Percentiles rank a stretch among this genome's conserved stretches.
Evolutionary conservation across 108 stramenopile genomes (phyloP).

Genomic region (Fragilaria crotonensis): DNA sequence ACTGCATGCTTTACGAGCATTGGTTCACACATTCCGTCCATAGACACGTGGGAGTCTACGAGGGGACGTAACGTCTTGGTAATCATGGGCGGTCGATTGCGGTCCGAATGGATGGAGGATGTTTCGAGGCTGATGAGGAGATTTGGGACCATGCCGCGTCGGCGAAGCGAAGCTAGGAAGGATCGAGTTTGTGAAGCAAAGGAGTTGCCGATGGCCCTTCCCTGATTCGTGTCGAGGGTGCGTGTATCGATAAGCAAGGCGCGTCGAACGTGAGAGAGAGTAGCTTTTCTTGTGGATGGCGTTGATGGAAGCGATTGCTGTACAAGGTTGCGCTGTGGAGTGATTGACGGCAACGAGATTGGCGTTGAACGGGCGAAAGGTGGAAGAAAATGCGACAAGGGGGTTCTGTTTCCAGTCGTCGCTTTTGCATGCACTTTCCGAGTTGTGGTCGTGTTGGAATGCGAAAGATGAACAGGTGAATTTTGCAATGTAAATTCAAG

Average conservation of each 20-base stretch:
- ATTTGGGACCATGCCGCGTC: not conserved
- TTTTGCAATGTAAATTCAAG: no score
- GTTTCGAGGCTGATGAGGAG: not conserved
- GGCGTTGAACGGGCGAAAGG: no score
- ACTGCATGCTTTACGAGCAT: not conserved
- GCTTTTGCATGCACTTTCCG: no score
- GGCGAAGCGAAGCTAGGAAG: slow-evolving; percentile 4
- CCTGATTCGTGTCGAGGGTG: slow-evolving; percentile 8
- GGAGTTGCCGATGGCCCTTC: slow-evolving; percentile 1
- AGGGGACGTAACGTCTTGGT: not conserved
- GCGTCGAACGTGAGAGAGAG: not conserved
- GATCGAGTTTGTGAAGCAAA: not conserved
- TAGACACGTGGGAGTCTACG: not conserved
- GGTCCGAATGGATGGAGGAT: not conserved
- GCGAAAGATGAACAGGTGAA: no score
- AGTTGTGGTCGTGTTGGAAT: no score
- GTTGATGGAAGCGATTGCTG: not conserved
- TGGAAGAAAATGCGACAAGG: no score
- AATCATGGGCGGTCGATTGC: not conserved
- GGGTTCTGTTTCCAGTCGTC: no score
- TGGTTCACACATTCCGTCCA: not conserved
- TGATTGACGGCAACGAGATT: no score
- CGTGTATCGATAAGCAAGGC: slow-evolving; percentile 27
- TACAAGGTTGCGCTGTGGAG: no score
- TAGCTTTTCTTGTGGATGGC: not conserved